Percentiles rank a stretch among this genome's conserved stretches.
Conservation (phyloP, 805 yeast species). For the Hanseniaspora occidentalis region DNA sequence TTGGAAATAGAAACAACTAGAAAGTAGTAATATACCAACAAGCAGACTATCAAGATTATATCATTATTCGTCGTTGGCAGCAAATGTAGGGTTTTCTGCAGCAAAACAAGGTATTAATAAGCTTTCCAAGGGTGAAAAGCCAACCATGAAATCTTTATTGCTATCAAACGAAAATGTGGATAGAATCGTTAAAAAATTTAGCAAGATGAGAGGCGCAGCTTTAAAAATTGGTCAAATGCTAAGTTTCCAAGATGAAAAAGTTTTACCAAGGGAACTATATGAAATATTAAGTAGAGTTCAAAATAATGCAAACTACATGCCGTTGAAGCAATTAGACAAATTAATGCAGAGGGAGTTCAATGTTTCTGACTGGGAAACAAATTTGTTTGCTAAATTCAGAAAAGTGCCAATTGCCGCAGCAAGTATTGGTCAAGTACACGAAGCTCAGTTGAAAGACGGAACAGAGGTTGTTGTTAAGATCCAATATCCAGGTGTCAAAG, state of each 20-base stretch:
- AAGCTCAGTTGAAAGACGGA: slow-evolving; percentile 55
- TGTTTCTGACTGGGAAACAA: slow-evolving; percentile 46
- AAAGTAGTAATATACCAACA: slow-evolving; percentile 62
- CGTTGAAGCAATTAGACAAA: slow-evolving; percentile 72
- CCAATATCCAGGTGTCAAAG: slow-evolving; percentile 94
- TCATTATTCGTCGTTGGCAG: slow-evolving; percentile 88
- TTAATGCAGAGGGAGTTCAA: slow-evolving; percentile 70
- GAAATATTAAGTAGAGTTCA: slow-evolving; percentile 74
- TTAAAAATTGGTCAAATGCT: slow-evolving; percentile 93
- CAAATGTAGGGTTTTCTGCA: slow-evolving; percentile 78
- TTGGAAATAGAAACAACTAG: slow-evolving; percentile 6
- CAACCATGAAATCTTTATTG: slow-evolving; percentile 44
- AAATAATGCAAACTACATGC: slow-evolving; percentile 95
- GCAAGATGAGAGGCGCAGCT: slow-evolving; percentile 98
- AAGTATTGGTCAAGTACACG: slow-evolving; percentile 93
- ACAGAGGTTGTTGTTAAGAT: slow-evolving; percentile 85
- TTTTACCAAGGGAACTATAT: slow-evolving; percentile 77
- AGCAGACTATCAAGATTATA: slow-evolving; percentile 79
- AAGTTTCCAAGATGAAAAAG: slow-evolving; percentile 82
- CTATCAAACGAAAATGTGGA: slow-evolving; percentile 78
- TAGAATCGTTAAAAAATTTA: slow-evolving; percentile 72
- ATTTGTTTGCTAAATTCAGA: slow-evolving; percentile 58
- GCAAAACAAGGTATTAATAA: slow-evolving; percentile 66
- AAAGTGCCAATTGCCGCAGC: slow-evolving; percentile 95
- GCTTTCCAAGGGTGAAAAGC: slow-evolving; percentile 40